Evolutionary conservation across 441 rosid species (phyloP).

Genomic region (Bruguiera hainesii): DNA sequence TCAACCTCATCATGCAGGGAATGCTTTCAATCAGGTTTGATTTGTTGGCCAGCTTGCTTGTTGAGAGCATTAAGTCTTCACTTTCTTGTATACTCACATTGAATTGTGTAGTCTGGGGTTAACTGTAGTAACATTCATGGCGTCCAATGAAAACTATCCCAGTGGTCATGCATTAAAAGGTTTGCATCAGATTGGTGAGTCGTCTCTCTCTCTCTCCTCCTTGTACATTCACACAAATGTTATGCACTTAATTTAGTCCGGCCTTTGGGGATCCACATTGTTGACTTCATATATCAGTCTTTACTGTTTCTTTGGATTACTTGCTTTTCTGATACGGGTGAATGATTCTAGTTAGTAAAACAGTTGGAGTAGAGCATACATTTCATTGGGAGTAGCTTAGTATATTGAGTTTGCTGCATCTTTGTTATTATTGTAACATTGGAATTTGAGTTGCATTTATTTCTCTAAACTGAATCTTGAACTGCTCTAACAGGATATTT

Average conservation of each 20-base stretch:
- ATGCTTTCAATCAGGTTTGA: slow-evolving; percentile 67
- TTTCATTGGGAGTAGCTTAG: no score
- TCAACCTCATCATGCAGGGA: slow-evolving; percentile 58
- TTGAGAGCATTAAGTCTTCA: slow-evolving; percentile 6
- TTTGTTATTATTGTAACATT: no score
- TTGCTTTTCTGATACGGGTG: no score
- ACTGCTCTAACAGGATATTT: slow-evolving; percentile 41
- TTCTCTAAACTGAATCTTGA: slow-evolving; percentile 5
- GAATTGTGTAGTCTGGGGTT: slow-evolving; percentile 76
- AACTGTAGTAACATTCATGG: slow-evolving; percentile 68
- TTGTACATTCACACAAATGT: not conserved
- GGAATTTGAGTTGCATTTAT: no score
- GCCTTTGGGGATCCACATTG: no score
- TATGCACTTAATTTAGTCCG: no score
- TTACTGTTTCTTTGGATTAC: no score
- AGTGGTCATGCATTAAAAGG: slow-evolving; percentile 79
- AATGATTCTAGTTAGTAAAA: no score
- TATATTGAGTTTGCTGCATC: no score
- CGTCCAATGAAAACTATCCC: slow-evolving; percentile 89
- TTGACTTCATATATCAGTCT: no score
- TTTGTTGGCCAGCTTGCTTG: slow-evolving; percentile 14
- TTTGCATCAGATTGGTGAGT: slow-evolving; percentile 76
- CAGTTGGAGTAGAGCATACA: no score
- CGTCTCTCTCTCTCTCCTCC: slow-evolving; percentile 16
- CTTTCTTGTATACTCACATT: slow-evolving; percentile 28